phyloP scores from a whole-genome alignment of 257 asterid genomes.

The Coffea eugenioides region DNA sequence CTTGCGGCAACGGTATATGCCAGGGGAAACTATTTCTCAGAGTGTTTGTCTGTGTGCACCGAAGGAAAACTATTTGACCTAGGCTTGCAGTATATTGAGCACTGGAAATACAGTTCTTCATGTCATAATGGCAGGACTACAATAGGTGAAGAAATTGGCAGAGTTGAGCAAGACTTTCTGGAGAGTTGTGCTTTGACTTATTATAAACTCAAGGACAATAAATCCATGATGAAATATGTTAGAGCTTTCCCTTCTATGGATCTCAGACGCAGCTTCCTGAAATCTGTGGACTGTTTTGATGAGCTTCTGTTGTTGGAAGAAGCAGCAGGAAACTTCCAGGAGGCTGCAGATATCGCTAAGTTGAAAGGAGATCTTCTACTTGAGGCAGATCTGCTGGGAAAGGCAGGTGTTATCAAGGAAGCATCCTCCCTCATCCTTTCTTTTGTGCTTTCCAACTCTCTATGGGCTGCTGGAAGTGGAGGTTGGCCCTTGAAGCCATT shows the following conservation, averaged over 20 bases:
- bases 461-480: conserved; percentile 40
- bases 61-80: conserved; percentile 41
- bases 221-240: conserved; percentile 47
- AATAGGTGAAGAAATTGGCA: conserved; percentile 24
- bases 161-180: conserved; percentile 43
- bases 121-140: neutral
- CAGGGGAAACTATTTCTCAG: conserved; percentile 37
- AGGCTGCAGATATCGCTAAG: conserved; percentile 55
- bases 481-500: conserved; percentile 63
- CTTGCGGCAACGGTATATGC: conserved; percentile 50
- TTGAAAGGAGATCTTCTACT: conserved; percentile 35
- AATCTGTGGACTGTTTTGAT: conserved; percentile 35
- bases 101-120: conserved; percentile 43
- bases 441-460: conserved; percentile 34
- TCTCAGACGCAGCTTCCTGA: conserved; percentile 45
- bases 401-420: conserved; percentile 24
- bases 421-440: conserved; percentile 37
- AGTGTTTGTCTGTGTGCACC: conserved; percentile 51
- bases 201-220: conserved; percentile 28
- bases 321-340: conserved; percentile 47
- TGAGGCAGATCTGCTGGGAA: conserved; percentile 42
- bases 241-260: conserved; percentile 45
- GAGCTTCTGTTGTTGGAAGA: conserved; percentile 52
- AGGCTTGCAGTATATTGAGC: conserved; percentile 48
- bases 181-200: conserved; percentile 41